Percentiles rank a stretch among this genome's conserved stretches.
These are phyloP conservation scores for Didymella pomorum DNA, from an alignment of 2,329 filamentous ascomycete species.

Conservation along the genomic window DNA sequence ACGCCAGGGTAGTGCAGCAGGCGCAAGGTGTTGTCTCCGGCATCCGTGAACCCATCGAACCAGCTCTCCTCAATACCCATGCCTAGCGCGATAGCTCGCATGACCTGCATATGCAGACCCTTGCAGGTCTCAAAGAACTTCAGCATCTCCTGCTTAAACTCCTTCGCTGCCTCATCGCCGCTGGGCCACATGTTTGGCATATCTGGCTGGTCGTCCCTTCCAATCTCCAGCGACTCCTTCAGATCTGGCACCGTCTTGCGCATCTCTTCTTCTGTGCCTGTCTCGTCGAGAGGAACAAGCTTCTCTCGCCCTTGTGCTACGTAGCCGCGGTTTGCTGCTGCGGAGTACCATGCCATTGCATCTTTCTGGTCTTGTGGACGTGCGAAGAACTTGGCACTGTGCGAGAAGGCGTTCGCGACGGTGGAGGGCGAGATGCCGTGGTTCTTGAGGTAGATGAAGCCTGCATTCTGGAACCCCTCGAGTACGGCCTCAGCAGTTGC, in stretches of 20 bases:
- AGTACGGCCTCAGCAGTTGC: slow-evolving; percentile 76
- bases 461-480: slow-evolving; percentile 81
- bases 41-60: slow-evolving; percentile 78
- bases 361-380: slow-evolving; percentile 51
- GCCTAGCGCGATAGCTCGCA: slow-evolving; percentile 84
- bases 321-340: slow-evolving; percentile 60
- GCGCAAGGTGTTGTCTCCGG: slow-evolving; percentile 63
- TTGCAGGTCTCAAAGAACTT: slow-evolving; percentile 79
- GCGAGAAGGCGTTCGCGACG: slow-evolving; percentile 68
- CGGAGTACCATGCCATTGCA: slow-evolving; percentile 52
- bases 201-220: slow-evolving; percentile 65
- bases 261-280: slow-evolving; percentile 47
- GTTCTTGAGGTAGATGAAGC: slow-evolving; percentile 88
- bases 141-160: slow-evolving; percentile 77
- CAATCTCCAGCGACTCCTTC: slow-evolving; percentile 70
- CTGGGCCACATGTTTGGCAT: slow-evolving; percentile 81
- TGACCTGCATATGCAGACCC: slow-evolving; percentile 75
- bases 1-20: slow-evolving; percentile 81
- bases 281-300: slow-evolving; percentile 48
- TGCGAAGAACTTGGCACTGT: slow-evolving; percentile 51
- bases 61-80: slow-evolving; percentile 74
- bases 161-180: slow-evolving; percentile 61
- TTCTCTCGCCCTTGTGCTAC: slow-evolving; percentile 56
- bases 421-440: slow-evolving; percentile 71
- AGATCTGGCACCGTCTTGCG: slow-evolving; percentile 51